phyloP scores from a whole-genome alignment of 177 flowering plant genomes.

The Vitis hybrid region DNA sequence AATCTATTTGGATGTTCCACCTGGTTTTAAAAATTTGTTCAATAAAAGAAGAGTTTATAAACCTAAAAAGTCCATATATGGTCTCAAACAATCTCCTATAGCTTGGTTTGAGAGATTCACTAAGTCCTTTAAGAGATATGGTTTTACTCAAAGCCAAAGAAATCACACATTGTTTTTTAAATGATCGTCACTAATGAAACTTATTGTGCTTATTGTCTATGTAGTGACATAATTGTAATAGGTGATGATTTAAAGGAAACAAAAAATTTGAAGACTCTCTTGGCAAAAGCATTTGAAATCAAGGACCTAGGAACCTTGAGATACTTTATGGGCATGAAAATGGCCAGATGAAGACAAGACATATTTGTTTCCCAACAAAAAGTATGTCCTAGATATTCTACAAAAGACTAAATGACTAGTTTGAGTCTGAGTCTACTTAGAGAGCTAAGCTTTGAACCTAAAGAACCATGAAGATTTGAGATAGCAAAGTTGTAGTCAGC shows the following conservation, averaged over 20 bases:
- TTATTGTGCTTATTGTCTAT: neutral
- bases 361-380: neutral
- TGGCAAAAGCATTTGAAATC: neutral
- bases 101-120: too few relatives aligned
- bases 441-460: too few relatives aligned
- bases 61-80: too few relatives aligned
- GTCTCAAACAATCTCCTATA: too few relatives aligned
- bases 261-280: neutral
- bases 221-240: neutral
- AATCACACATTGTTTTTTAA: neutral
- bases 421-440: neutral
- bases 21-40: too few relatives aligned
- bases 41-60: too few relatives aligned
- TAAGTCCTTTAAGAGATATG: too few relatives aligned
- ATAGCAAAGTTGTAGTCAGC: too few relatives aligned
- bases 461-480: too few relatives aligned
- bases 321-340: neutral
- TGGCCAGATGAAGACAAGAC: neutral
- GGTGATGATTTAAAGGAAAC: neutral
- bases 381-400: neutral
- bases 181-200: neutral
- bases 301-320: neutral
- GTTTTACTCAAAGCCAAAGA: neutral
- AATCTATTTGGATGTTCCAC: too few relatives aligned
- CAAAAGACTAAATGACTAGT: neutral